Conservation (phyloP, 2,329 filamentous ascomycete species). For the Fragosphaeria purpurea region DNA sequence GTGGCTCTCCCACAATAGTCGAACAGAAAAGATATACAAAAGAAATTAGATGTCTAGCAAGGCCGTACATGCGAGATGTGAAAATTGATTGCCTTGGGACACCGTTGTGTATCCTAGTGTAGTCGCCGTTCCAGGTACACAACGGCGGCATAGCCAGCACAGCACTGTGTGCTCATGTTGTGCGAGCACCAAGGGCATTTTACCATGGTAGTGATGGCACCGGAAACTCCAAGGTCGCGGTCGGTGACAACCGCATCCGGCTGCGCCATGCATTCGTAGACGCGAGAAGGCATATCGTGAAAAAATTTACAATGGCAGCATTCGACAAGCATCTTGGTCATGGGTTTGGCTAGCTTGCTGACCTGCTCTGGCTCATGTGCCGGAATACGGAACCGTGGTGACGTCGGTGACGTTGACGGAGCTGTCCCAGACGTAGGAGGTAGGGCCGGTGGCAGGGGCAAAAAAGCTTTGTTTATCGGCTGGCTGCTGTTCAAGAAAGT, state of each 20-base stretch:
- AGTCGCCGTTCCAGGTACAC: conserved; percentile 56
- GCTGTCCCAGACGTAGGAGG: background rate
- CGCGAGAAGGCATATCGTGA: conserved; percentile 54
- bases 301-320: conserved; percentile 56
- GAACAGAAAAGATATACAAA: no score
- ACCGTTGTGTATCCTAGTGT: conserved; percentile 24
- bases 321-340: conserved; percentile 55
- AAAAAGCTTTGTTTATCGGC: background rate
- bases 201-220: conserved; percentile 49
- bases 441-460: background rate
- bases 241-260: conserved; percentile 45
- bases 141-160: conserved; percentile 56
- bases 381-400: conserved; percentile 6
- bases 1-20: no score
- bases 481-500: background rate
- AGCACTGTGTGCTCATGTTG: conserved; percentile 59
- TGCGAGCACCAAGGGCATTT: conserved; percentile 65
- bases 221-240: conserved; percentile 40
- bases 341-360: conserved; percentile 9
- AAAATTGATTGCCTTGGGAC: no score
- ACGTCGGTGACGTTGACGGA: background rate
- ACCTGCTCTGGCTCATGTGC: conserved; percentile 7
- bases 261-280: conserved; percentile 55
- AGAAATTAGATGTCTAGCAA: no score
- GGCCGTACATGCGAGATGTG: no score